These are phyloP conservation scores for Mycena sanguinolenta DNA, from an alignment of 768 basidiomycete species.

Conservation along the genomic window DNA sequence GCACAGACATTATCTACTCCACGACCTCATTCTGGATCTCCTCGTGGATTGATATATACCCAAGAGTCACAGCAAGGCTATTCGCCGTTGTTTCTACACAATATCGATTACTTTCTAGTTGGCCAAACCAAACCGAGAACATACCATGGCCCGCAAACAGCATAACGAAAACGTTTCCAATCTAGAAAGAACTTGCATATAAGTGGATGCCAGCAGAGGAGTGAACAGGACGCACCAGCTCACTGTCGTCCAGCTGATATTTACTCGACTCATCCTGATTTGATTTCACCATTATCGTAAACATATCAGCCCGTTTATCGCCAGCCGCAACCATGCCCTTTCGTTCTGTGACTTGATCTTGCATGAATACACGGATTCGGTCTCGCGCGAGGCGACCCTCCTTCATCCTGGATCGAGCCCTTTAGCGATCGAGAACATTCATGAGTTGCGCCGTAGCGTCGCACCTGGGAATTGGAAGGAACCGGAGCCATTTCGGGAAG, in stretches of 20 bases:
- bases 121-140: constrained; percentile 8
- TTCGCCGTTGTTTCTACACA: constrained; percentile 64
- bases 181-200: constrained; percentile 46
- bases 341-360: constrained; percentile 49
- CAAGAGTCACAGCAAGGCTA: constrained; percentile 61
- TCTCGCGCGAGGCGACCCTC: constrained; percentile 46
- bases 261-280: constrained; percentile 60
- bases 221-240: constrained; percentile 48
- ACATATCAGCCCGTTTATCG: constrained; percentile 47
- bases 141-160: constrained; percentile 72
- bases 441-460: background rate
- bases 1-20: constrained; percentile 56
- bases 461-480: constrained; percentile 51
- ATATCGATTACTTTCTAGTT: background rate
- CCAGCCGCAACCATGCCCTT: constrained; percentile 45
- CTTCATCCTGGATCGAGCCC: constrained; percentile 42
- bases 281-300: constrained; percentile 59
- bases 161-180: constrained; percentile 66
- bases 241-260: constrained; percentile 53
- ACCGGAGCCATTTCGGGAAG: constrained; percentile 55
- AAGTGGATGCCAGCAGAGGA: background rate
- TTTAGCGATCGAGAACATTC: background rate
- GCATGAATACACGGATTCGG: constrained; percentile 54
- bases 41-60: constrained; percentile 58
- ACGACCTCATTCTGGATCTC: constrained; percentile 64